phyloP scores from a whole-genome alignment of 352 stramenopile genomes.

The Phytophthora gonapodyides region DNA sequence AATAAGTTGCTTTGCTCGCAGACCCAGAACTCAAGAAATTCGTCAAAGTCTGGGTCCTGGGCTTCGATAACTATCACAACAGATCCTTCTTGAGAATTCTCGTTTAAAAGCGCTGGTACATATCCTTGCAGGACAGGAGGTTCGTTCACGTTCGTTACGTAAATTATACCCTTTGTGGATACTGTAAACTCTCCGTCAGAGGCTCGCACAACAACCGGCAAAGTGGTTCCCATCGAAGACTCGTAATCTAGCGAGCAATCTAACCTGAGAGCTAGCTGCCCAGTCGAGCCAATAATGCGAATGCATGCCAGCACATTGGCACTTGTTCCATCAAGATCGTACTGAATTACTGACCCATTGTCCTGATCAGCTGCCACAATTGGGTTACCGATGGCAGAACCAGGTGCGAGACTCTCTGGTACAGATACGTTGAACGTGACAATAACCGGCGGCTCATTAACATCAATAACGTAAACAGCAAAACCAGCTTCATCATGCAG shows the following conservation, averaged over 20 bases:
- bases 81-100: conserved; percentile 22
- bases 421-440: conserved; percentile 20
- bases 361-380: conserved; percentile 23
- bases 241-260: conserved; percentile 37
- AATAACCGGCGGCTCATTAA: conserved; percentile 35
- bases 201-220: conserved; percentile 35
- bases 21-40: conserved; percentile 44
- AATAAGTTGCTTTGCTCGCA: conserved; percentile 47
- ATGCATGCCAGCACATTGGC: conserved; percentile 13
- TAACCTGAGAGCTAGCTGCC: conserved; percentile 21
- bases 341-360: conserved; percentile 13
- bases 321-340: conserved; percentile 20
- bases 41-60: conserved; percentile 42
- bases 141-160: conserved; percentile 57
- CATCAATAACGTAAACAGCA: conserved; percentile 19
- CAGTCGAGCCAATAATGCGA: conserved; percentile 19
- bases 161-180: conserved; percentile 20
- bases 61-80: conserved; percentile 35
- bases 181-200: conserved; percentile 43
- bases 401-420: conserved; percentile 21
- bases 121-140: conserved; percentile 9
- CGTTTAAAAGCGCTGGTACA: conserved; percentile 6
- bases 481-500: conserved; percentile 18
- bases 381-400: conserved; percentile 22
- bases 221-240: conserved; percentile 10